Base-by-base conservation (phyloP, 2,329 filamentous ascomycete species). In the Rutstroemia sp. region DNA sequence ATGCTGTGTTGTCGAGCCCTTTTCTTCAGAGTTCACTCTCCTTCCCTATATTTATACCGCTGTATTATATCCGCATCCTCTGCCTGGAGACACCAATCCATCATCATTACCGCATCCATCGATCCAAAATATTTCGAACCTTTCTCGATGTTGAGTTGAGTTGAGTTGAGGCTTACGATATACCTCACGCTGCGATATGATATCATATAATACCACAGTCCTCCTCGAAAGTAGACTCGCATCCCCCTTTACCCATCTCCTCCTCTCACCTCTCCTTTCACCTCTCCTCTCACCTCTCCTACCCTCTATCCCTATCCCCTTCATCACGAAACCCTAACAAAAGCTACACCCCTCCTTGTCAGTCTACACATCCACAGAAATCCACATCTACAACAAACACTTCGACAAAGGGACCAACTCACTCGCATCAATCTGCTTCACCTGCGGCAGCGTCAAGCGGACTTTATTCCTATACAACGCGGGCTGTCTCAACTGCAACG, bases 391-490 rank as follows among this genome's bases (percentile, higher is more conserved):
- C 23, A 23, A 16, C 10, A 42, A n/a, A 18, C 19, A 18, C 16
- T 16, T 9, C 19, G 16, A 3, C 18, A 14, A 14, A 18, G 39
- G 39, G 38, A 44, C 59, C 23, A 38, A 89, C 91, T 83, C 78
- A 96, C 92, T 95, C 58, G 94, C 94, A 81, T 99, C 94, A 70
- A 99, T 96, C 76, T 99, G 92, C 70, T 82, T 82, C 52, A 99
- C 76, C 71, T 94, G 87, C 57, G 94, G 94, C 71, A 99, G 72
- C 37, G 91, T 88, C 71, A 99, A 74, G 58, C 87, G 81, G 45
- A 99, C 84, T 74, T 99, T 99, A 74, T 96, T 97, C 67, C 94
- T 79, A 73, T 99, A 99, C 59, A 96, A 73, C 1, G 89, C 88
- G n/a, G 88, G 88, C 4, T 81, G 83, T 54, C 79, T 80, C 59